A percentile compares a stretch with the other conserved stretches of the same genome.
phyloP scores from a whole-genome alignment of 768 basidiomycete genomes.

The Mycena rosella region DNA sequence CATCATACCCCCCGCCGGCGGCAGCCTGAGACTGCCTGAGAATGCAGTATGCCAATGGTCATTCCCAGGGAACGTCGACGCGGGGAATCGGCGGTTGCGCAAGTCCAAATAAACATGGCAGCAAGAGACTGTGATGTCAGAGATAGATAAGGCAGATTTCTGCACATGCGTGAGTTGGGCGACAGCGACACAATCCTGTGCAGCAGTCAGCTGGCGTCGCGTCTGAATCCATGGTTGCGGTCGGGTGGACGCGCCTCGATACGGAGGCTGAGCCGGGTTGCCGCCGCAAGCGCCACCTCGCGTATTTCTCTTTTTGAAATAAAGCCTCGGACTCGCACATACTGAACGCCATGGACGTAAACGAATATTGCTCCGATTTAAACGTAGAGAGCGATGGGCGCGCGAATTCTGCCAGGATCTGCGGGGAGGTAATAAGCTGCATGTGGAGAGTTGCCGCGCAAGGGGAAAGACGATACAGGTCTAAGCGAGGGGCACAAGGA shows the following conservation, averaged over 20 bases:
- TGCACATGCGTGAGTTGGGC: background rate
- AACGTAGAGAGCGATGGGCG: too few species aligned
- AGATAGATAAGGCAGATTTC: background rate
- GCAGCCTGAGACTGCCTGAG: too few species aligned
- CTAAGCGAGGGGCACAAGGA: too few species aligned
- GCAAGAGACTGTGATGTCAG: background rate
- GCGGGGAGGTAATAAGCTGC: background rate
- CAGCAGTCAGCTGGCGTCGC: background rate
- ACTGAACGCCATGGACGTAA: too few species aligned
- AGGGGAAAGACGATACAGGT: background rate
- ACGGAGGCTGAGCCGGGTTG: background rate
- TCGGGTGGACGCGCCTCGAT: constrained; percentile 2
- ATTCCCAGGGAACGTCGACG: too few species aligned
- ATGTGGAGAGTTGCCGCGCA: background rate
- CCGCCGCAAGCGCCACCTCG: background rate
- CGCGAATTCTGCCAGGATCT: too few species aligned
- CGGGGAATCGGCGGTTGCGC: background rate
- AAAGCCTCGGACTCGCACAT: constrained; percentile 5
- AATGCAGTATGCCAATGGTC: too few species aligned
- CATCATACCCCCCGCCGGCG: too few species aligned
- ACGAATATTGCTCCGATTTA: too few species aligned
- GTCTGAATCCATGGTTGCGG: background rate
- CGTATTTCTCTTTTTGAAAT: background rate
- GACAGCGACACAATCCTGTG: background rate
- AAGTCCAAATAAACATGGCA: background rate